Evolutionary conservation across 352 stramenopile genomes (phyloP).

Genomic region (Pythium vanterpoolii): DNA sequence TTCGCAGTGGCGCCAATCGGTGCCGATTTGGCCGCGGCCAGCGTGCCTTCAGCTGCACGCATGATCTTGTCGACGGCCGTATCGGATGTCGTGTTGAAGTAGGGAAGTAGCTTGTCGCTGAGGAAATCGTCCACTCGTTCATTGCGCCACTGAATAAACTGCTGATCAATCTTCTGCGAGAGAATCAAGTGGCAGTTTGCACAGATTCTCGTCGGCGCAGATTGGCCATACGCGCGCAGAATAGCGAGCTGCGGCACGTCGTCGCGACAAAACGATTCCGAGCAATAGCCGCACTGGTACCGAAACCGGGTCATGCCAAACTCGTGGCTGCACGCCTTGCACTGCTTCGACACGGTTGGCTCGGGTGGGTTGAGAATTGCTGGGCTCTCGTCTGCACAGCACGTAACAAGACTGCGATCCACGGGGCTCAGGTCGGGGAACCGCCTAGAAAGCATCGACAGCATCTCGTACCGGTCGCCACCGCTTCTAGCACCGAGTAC

Average conservation of each 20-base stretch:
- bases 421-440: slow-evolving; percentile 75
- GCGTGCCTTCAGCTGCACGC: slow-evolving; percentile 70
- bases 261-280: slow-evolving; percentile 74
- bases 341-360: slow-evolving; percentile 51
- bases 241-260: slow-evolving; percentile 55
- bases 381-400: slow-evolving; percentile 48
- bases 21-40: slow-evolving; percentile 71
- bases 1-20: slow-evolving; percentile 80
- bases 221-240: slow-evolving; percentile 68
- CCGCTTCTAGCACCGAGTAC: slow-evolving; percentile 15
- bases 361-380: slow-evolving; percentile 61
- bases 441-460: slow-evolving; percentile 71
- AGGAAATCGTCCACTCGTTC: slow-evolving; percentile 82
- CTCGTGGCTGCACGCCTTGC: slow-evolving; percentile 62
- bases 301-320: slow-evolving; percentile 85
- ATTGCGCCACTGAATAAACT: slow-evolving; percentile 74
- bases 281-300: slow-evolving; percentile 83
- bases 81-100: slow-evolving; percentile 77
- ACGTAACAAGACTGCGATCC: slow-evolving; percentile 69
- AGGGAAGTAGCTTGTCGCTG: slow-evolving; percentile 53
- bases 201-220: slow-evolving; percentile 56
- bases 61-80: slow-evolving; percentile 85
- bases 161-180: slow-evolving; percentile 70
- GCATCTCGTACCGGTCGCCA: slow-evolving; percentile 34
- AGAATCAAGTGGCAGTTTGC: slow-evolving; percentile 69